These are phyloP conservation scores for Dioszegia hungarica DNA, from an alignment of 768 basidiomycete species.

Conservation along the genomic window DNA sequence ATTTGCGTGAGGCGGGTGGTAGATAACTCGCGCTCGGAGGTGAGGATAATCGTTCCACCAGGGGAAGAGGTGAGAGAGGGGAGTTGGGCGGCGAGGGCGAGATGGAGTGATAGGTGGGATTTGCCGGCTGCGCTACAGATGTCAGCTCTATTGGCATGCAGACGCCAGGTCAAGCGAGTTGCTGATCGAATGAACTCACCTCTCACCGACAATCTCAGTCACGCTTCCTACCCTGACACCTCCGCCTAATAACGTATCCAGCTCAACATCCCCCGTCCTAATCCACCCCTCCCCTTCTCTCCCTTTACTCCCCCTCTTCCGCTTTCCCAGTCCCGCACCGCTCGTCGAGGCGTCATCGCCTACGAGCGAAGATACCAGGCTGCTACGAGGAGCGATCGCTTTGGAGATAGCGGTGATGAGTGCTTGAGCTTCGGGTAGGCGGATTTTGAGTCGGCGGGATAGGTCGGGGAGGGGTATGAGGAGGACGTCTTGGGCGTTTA, in stretches of 20 bases:
- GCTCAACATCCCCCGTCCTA: constrained; percentile 66
- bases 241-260: constrained; percentile 71
- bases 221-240: constrained; percentile 73
- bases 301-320: constrained; percentile 4
- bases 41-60: constrained; percentile 48
- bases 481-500: constrained; percentile 30
- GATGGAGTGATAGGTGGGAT: constrained; percentile 82
- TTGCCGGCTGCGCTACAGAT: constrained; percentile 79
- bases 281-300: constrained; percentile 52
- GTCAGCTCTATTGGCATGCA: not conserved
- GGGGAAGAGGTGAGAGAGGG: constrained; percentile 57
- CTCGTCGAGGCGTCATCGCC: not conserved
- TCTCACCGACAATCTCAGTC: constrained; percentile 85
- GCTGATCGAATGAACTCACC: constrained; percentile 60
- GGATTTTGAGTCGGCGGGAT: constrained; percentile 21
- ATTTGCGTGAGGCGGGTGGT: constrained; percentile 41
- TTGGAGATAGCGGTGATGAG: constrained; percentile 54
- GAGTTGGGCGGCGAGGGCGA: constrained; percentile 72
- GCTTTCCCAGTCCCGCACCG: not conserved
- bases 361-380: constrained; percentile 1
- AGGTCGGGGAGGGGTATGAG: constrained; percentile 26
- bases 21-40: constrained; percentile 44
- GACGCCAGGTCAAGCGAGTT: no score
- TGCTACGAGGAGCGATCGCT: constrained; percentile 47
- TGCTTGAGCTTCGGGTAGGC: not conserved